Conservation (phyloP, 331 rosid genomes). For the Ulmus americana region DNA sequence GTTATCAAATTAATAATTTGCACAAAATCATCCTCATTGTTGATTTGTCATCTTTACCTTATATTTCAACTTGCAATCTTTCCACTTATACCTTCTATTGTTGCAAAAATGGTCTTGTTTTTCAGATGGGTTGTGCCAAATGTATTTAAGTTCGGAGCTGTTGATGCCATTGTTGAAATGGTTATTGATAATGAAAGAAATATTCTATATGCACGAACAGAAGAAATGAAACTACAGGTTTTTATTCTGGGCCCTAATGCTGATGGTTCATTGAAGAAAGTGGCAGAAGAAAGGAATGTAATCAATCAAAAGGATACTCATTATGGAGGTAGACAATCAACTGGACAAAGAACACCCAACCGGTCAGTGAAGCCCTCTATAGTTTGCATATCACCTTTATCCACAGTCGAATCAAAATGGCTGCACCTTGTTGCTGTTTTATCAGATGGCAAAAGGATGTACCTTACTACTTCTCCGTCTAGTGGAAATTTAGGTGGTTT, state of each 20-base stretch:
- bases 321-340: conserved; percentile 70
- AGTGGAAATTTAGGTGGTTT: conserved; percentile 73
- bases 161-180: conserved; percentile 88
- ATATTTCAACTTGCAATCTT: conserved; percentile 1
- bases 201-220: conserved; percentile 77
- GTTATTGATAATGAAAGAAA: conserved; percentile 85
- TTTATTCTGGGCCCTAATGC: conserved; percentile 71
- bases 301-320: conserved; percentile 65
- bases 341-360: conserved; percentile 63
- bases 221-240: conserved; percentile 93
- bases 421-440: conserved; percentile 87
- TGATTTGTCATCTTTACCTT: not conserved
- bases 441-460: conserved; percentile 96
- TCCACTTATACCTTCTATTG: conserved; percentile 6
- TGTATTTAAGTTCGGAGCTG: conserved; percentile 89
- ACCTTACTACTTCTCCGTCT: conserved; percentile 84
- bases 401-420: conserved; percentile 82
- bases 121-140: conserved; percentile 97
- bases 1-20: not conserved
- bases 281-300: conserved; percentile 90
- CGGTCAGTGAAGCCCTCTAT: conserved; percentile 69
- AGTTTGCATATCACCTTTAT: conserved; percentile 78
- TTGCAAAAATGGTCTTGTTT: conserved; percentile 18
- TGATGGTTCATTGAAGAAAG: conserved; percentile 84
- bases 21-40: not conserved